phyloP scores from a whole-genome alignment of 305 asterid species.

The Rubia balearica region DNA sequence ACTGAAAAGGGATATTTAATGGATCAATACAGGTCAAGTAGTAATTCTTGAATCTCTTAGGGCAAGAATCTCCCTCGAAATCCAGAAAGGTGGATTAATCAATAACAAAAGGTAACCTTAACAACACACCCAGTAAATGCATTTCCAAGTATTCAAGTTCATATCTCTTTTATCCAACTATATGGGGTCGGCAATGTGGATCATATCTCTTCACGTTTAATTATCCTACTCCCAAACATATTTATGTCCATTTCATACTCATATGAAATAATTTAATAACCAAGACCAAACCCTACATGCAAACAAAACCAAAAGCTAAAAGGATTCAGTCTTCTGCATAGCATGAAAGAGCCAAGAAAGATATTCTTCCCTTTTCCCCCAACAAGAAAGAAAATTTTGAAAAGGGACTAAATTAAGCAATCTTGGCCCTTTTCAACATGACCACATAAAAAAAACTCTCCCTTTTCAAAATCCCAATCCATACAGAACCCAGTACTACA shows the following conservation, averaged over 20 bases:
- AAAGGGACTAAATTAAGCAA: conserved; percentile 5
- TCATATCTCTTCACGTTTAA: not conserved
- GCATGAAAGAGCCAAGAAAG: not conserved
- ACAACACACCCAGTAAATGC: not conserved
- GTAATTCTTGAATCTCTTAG: not conserved
- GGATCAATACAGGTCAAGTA: not conserved
- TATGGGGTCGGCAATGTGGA: not conserved
- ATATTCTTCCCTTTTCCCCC: not conserved
- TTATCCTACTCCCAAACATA: not conserved
- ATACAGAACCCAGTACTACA: not conserved
- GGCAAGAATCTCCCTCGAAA: not conserved
- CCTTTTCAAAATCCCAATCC: not conserved
- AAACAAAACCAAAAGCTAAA: conserved; percentile 2
- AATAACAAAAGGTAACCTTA: not conserved
- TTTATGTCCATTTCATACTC: not conserved
- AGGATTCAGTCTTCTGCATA: not conserved
- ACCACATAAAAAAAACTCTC: not conserved
- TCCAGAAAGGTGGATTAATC: not conserved
- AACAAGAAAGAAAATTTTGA: not conserved
- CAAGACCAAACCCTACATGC: not conserved
- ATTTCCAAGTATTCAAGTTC: conserved; percentile 4
- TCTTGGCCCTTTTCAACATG: conserved; percentile 3
- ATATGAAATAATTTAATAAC: not conserved
- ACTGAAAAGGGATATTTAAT: conserved; percentile 4
- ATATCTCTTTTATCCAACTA: not conserved